Percentiles rank a stretch among this genome's conserved stretches.
Evolutionary conservation across 495 filamentous ascomycete species (phyloP).

Genomic region (Chaetomium tenue): DNA sequence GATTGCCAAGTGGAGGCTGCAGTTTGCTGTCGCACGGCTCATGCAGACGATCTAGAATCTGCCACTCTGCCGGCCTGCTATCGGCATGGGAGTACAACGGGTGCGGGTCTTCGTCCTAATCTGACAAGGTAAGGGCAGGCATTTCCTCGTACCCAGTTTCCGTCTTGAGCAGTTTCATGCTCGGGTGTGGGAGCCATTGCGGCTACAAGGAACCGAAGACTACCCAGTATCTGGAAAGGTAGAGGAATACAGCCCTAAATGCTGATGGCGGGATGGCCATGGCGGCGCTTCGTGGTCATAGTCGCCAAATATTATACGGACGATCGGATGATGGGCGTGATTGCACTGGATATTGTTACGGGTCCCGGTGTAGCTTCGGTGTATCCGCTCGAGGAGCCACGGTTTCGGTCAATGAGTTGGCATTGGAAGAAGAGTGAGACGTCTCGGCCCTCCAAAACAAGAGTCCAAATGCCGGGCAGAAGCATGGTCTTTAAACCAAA

Average conservation of each 20-base stretch:
- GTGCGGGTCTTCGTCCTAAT: background rate
- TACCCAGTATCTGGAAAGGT: too few relatives aligned
- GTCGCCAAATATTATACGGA: background rate
- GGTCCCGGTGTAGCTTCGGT: background rate
- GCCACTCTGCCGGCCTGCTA: conserved; percentile 2
- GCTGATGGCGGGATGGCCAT: background rate
- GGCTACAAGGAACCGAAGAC: too few relatives aligned
- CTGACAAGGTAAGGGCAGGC: background rate
- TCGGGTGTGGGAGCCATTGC: too few relatives aligned
- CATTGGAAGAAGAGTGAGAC: background rate
- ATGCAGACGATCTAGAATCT: conserved; percentile 23
- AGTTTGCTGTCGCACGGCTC: conserved; percentile 15
- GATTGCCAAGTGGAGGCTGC: conserved; percentile 19
- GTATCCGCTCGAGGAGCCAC: background rate
- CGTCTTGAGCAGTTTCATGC: too few relatives aligned
- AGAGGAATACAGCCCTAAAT: background rate
- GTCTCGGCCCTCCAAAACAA: background rate
- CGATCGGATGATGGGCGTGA: background rate
- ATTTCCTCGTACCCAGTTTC: too few relatives aligned
- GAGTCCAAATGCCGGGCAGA: background rate
- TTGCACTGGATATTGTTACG: background rate
- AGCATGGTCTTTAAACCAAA: background rate
- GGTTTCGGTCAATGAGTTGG: background rate
- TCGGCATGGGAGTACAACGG: background rate
- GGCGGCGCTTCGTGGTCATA: background rate